Conservation (phyloP, 352 stramenopile species). For the Globisporangium echinulatum region DNA sequence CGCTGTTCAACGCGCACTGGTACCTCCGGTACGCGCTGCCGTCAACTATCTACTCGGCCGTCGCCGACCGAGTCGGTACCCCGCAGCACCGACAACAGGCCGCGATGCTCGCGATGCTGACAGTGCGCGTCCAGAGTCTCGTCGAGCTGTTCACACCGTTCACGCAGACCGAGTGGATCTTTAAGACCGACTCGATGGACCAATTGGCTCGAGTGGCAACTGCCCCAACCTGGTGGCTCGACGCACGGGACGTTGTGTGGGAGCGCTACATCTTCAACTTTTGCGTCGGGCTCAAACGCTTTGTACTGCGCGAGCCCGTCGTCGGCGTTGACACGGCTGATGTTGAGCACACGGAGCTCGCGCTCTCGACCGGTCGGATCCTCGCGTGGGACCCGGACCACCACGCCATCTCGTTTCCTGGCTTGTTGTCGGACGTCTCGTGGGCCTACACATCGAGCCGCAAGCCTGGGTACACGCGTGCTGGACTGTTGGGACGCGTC, state of each 20-base stretch:
- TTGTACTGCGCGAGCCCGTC: conserved; percentile 75
- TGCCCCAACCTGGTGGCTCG: conserved; percentile 47
- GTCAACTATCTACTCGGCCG: conserved; percentile 73
- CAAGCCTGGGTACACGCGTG: conserved; percentile 83
- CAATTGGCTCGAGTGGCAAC: conserved; percentile 20
- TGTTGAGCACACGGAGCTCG: conserved; percentile 77
- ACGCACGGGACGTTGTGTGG: conserved; percentile 74
- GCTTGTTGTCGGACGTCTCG: conserved; percentile 77
- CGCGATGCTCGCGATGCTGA: conserved; percentile 63
- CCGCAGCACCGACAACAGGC: conserved; percentile 61
- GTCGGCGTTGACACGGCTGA: conserved; percentile 78
- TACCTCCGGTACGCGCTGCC: conserved; percentile 73
- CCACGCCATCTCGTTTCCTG: conserved; percentile 83
- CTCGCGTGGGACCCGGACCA: conserved; percentile 86
- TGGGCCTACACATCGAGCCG: conserved; percentile 87
- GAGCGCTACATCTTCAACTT: conserved; percentile 85
- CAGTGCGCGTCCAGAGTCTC: conserved; percentile 64
- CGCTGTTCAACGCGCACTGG: conserved; percentile 83
- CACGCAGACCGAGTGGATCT: conserved; percentile 84
- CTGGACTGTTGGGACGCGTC: conserved; percentile 69
- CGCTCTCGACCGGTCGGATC: conserved; percentile 72
- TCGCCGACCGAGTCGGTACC: conserved; percentile 61
- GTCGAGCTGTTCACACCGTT: conserved; percentile 85
- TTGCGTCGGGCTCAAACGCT: conserved; percentile 76
- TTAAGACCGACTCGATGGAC: conserved; percentile 43